These are phyloP conservation scores for Colletotrichum australisinense DNA, from an alignment of 2,329 filamentous ascomycete species.

Conservation along the genomic window DNA sequence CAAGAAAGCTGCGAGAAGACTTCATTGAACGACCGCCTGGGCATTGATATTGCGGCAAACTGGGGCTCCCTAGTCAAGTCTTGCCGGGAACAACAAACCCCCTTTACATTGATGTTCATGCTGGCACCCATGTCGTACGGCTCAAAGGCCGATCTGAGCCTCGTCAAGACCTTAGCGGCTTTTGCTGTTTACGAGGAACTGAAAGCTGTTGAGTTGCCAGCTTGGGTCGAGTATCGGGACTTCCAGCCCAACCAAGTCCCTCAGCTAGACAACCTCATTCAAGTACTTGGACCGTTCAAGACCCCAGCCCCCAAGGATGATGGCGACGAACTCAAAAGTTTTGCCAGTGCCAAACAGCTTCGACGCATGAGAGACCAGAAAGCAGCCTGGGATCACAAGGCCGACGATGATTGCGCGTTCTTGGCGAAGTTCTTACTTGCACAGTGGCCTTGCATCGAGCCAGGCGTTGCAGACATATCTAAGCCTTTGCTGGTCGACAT, in stretches of 20 bases:
- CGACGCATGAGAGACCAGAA: constrained; percentile 46
- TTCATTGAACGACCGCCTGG: constrained; percentile 53
- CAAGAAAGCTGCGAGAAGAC: constrained; percentile 40
- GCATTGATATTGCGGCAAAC: constrained; percentile 47
- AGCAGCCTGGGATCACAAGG: constrained; percentile 42
- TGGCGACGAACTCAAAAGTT: constrained; percentile 37
- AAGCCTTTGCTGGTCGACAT: constrained; percentile 49
- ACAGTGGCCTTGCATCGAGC: constrained; percentile 57
- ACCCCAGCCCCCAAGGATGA: constrained; percentile 43
- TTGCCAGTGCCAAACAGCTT: constrained; percentile 44
- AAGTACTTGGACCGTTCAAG: constrained; percentile 46
- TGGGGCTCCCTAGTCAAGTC: constrained; percentile 57
- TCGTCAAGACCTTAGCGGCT: constrained; percentile 56
- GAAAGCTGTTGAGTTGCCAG: constrained; percentile 49
- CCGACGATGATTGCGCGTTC: constrained; percentile 46
- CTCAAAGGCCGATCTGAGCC: constrained; percentile 47
- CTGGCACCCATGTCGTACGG: constrained; percentile 57
- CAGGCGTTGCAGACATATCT: constrained; percentile 43
- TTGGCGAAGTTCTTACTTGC: constrained; percentile 54
- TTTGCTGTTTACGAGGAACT: constrained; percentile 55
- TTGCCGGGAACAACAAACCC: constrained; percentile 44
- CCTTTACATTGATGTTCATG: constrained; percentile 56
- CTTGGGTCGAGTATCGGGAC: constrained; percentile 45
- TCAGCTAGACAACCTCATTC: constrained; percentile 43
- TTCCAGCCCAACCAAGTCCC: constrained; percentile 50